Evolutionary conservation across 2,329 filamentous ascomycete species (phyloP), one percentile per base, ranked within the genome.

Genomic region (Reticulascus tulasneorum): DNA sequence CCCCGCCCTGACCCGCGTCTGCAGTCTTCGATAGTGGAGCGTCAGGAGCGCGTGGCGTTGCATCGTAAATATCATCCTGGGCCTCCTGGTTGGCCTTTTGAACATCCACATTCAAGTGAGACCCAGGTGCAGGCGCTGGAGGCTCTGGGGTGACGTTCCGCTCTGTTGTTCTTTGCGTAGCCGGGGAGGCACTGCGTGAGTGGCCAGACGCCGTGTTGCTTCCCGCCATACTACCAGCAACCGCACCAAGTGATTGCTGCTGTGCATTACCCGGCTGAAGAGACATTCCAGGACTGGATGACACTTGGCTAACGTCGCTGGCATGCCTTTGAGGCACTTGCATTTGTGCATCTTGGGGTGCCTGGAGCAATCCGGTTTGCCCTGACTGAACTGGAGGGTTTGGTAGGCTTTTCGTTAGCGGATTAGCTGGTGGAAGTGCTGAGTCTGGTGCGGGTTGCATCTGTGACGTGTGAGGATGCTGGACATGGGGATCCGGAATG

Each of bases 1-100:
- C n/a, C n/a, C n/a, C n/a, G n/a, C n/a, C n/a, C n/a, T n/a, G n/a
- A n/a, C n/a, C n/a, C n/a, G n/a, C n/a, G 16, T 38, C 20, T 18
- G 23, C 17, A n/a, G 35, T 23, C 11, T 28, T 31, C 17, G 37
- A 25, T 11, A 29, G 18, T n/a, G 28, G 32, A 3, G 29, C 37
- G n/a, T 21, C 15, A 11, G 24, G 32, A 17, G 51, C 37, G 3
- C 53, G 52, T 3, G 57, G 56, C 5, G 57, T 59, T 5, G 56
- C 54, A 32, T 59, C 55, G 37, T 59, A 58, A 11, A 60, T 49
- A 36, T 59, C 55, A 4, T 58, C 51, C 17, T 51, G 47, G 7
- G 40, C 42, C 5, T 47, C 47, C 20, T 40, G 37, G 33, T 51
- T 48, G 12, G 44, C 39, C 18, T 40, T 42, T 15, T 42, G 40